A percentile compares a stretch with the other conserved stretches of the same genome.
These are phyloP conservation scores for Globisporangium recalcitrans DNA, from an alignment of 352 stramenopile genomes.

Conservation along the genomic window DNA sequence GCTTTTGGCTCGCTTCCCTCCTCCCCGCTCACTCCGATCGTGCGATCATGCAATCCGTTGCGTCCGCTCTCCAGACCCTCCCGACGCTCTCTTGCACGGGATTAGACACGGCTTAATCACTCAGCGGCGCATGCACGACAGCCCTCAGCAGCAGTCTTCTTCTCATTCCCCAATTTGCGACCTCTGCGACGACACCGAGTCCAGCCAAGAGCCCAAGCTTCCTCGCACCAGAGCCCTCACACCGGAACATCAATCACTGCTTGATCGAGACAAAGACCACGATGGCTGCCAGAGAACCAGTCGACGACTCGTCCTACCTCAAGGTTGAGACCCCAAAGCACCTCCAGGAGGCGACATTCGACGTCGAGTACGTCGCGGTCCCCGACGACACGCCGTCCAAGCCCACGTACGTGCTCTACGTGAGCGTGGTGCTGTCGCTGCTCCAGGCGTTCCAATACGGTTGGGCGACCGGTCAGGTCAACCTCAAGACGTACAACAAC, in stretches of 20 bases:
- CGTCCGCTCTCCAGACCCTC: not conserved
- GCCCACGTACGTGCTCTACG: slow-evolving; percentile 25
- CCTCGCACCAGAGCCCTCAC: not conserved
- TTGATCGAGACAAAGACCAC: not conserved
- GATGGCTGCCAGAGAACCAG: slow-evolving; percentile 1
- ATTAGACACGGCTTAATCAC: not conserved
- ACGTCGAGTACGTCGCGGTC: not conserved
- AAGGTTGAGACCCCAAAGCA: slow-evolving; percentile 11
- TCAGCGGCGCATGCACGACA: not conserved
- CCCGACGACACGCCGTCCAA: slow-evolving; percentile 11
- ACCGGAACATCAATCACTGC: not conserved
- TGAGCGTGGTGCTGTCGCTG: slow-evolving; percentile 29
- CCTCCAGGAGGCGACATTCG: not conserved
- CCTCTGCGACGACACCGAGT: not conserved
- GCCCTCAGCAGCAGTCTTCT: not conserved
- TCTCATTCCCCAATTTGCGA: slow-evolving; percentile 1
- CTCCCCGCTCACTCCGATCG: not conserved
- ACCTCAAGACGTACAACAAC: slow-evolving; percentile 55
- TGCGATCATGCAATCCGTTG: not conserved
- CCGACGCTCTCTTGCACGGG: not conserved
- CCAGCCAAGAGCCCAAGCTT: not conserved
- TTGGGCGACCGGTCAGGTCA: slow-evolving; percentile 53
- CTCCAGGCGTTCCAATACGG: slow-evolving; percentile 48
- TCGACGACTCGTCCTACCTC: not conserved
- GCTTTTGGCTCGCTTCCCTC: not conserved